Evolutionary conservation across 108 stramenopile species (phyloP), one percentile per base, ranked within the genome.

Genomic region (Nannochloropsis gaditana): DNA sequence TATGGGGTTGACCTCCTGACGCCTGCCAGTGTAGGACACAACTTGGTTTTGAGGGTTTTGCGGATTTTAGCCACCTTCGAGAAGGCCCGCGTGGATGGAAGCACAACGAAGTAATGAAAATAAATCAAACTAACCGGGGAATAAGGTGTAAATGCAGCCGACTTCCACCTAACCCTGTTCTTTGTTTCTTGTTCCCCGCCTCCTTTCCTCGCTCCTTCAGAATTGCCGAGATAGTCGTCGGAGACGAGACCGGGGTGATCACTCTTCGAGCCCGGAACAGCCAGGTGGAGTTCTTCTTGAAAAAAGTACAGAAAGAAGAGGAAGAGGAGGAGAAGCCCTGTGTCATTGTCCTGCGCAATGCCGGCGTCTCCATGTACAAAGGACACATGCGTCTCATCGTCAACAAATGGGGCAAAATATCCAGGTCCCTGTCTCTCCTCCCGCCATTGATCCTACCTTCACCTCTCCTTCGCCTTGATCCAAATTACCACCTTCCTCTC

Each of bases 11-110:
- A 73, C 5, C 59, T 73, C n/a, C 59, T 73, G 19, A 73, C 59
- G 19, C 59, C 59, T 19, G 59, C 59, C 3, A 73, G 59, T n/a
- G 2, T 73, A 2, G 59, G 59, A 2, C 59, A 73, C 59, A 73
- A 73, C 59, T n/a, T 73, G 59, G 59, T 73, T 15, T n/a, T 73
- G 59, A 15, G 59, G 59, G 59, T 73, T n/a, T n/a, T 73, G 59
- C 59, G 59, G 2, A 73, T 73, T n/a, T 19, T 19, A n/a, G n/a
- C 59, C 19, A 73, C n/a, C 2, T n/a, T 73, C 19, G 59, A 73
- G n/a, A 15, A n/a, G 59, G 59, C 59, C 15, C 2, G 59, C 19
- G 59, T 73, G 19, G 59, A 73, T 73, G 59, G 59, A 73, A 73
- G 59, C 59, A 73, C n/a, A 4, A 73, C 59, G 3, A 73, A 73